Evolutionary conservation across 345 rosid species (phyloP), one percentile per base, ranked within the genome.

Genomic region (Arabis alpina): DNA sequence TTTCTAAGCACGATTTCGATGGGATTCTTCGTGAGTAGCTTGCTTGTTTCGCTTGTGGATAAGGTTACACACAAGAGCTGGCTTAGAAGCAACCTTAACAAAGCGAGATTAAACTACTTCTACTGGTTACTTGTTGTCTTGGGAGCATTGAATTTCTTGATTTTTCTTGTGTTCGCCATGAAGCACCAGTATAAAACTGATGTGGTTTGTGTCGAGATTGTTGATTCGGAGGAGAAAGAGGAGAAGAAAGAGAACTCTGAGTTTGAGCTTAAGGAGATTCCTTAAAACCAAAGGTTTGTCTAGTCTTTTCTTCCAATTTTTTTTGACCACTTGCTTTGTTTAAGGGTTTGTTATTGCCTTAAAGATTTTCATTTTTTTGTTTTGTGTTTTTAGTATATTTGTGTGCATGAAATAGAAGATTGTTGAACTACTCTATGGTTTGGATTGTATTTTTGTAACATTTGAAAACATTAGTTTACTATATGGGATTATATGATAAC

Each of bases 21-120:
- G 96, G 98, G 97, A 28, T 90, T 90, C 86, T 93, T 85, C 44
- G 82, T 86, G 3, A 93, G 96, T 75, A 90, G 96, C 51, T 76
- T 89, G 70, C 53, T 93, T 25, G 98, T 93, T 68, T 81, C 91
- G 3, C 25, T 87, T 24, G 91, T 91, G 4, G 94, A 85, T 76
- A 74, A 67, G 62, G 74, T 76, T 19, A 88, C 98, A 7, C 23
- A 83, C 34, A 77, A 77, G 19, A 74, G 36, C 48, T 93, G 97
- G 97, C 92, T 93, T 6, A 76, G 83, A 60, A 86, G 87, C 76
- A 76, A 90, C 70, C 73, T 88, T 54, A 85, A 93, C 66, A 59
- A 76, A 48, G 96, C 77, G 12, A 86, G 51, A 73, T 64, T 91
- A n/a, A 55, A 86, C 34, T 58, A 87, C 81, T 93, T 93, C 79